Evolutionary conservation across 2,329 filamentous ascomycete genomes (phyloP).

Genomic region (Ascochyta lentis): DNA sequence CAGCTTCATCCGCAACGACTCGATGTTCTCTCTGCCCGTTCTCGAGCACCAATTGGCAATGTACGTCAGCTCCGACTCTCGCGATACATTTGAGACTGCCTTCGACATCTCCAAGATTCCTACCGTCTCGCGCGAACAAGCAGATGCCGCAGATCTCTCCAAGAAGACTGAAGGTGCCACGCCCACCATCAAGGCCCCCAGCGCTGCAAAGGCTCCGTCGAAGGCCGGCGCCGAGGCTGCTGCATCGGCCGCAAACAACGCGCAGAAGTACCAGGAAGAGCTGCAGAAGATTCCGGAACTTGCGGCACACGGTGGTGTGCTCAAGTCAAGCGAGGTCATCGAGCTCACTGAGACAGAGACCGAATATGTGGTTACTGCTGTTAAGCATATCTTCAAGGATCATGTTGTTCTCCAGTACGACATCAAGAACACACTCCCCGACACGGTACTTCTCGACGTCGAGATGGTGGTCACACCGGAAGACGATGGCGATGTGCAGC

Average conservation of each 20-base stretch:
- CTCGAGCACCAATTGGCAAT: slow-evolving; percentile 97
- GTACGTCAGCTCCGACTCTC: slow-evolving; percentile 94
- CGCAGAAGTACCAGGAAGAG: slow-evolving; percentile 88
- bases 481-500: slow-evolving; percentile 74
- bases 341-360: slow-evolving; percentile 97
- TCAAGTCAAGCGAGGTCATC: slow-evolving; percentile 86
- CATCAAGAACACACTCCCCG: slow-evolving; percentile 94
- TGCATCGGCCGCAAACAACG: slow-evolving; percentile 77
- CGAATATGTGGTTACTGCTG: slow-evolving; percentile 90
- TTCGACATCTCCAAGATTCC: slow-evolving; percentile 94
- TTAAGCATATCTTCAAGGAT: slow-evolving; percentile 98
- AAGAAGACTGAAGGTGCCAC: slow-evolving; percentile 96
- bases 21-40: slow-evolving; percentile 90
- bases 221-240: slow-evolving; percentile 74
- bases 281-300: slow-evolving; percentile 89
- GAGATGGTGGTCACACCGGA: slow-evolving; percentile 81
- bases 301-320: slow-evolving; percentile 83
- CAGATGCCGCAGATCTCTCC: slow-evolving; percentile 91
- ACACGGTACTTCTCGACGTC: slow-evolving; percentile 62
- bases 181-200: slow-evolving; percentile 92
- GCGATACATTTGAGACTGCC: slow-evolving; percentile 79
- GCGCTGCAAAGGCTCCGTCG: slow-evolving; percentile 75
- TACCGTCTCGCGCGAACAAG: slow-evolving; percentile 93
- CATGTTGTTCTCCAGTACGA: slow-evolving; percentile 96
- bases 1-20: slow-evolving; percentile 94